Percentiles rank a stretch among this genome's conserved stretches.
phyloP scores from a whole-genome alignment of 2,329 filamentous ascomycete species.

The Ustilaginoidea virens region DNA sequence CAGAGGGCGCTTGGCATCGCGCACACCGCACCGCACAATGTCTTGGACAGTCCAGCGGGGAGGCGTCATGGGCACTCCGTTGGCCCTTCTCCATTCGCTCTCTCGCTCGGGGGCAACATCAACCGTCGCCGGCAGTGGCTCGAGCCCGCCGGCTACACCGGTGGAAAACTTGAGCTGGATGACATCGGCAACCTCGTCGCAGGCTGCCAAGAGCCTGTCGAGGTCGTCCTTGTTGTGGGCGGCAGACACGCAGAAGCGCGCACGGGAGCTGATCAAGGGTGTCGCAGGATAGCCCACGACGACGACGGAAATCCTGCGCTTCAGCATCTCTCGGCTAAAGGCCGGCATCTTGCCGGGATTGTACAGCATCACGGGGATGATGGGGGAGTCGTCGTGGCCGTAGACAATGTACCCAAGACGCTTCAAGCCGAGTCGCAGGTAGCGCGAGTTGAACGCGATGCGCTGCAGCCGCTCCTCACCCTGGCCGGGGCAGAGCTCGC shows the following conservation, averaged over 20 bases:
- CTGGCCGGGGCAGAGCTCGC: constrained; percentile 76
- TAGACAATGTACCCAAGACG: constrained; percentile 93
- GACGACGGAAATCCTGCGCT: constrained; percentile 92
- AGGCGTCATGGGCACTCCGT: constrained; percentile 52
- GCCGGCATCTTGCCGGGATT: constrained; percentile 98
- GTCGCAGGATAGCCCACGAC: constrained; percentile 96
- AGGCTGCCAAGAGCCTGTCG: constrained; percentile 75
- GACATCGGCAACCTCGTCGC: constrained; percentile 82
- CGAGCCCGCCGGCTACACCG: constrained; percentile 76
- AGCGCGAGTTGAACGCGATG: constrained; percentile 95
- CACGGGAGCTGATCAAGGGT: constrained; percentile 84
- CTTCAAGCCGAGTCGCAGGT: constrained; percentile 94
- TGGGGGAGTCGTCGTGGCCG: constrained; percentile 94
- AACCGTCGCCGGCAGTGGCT: constrained; percentile 58
- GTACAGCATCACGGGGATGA: constrained; percentile 88
- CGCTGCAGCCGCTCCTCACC: constrained; percentile 91
- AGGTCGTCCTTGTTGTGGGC: constrained; percentile 98
- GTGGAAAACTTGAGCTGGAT: constrained; percentile 96
- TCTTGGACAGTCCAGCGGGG: constrained; percentile 80
- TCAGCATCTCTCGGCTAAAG: constrained; percentile 97
- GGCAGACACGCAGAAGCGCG: constrained; percentile 87
- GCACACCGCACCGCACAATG: constrained; percentile 57
- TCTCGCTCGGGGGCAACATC: constrained; percentile 57
- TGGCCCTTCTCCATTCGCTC: constrained; percentile 45
- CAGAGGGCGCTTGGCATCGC: constrained; percentile 60